phyloP scores from a whole-genome alignment of 2,329 filamentous ascomycete species.

The Fusarium sublunatum region DNA sequence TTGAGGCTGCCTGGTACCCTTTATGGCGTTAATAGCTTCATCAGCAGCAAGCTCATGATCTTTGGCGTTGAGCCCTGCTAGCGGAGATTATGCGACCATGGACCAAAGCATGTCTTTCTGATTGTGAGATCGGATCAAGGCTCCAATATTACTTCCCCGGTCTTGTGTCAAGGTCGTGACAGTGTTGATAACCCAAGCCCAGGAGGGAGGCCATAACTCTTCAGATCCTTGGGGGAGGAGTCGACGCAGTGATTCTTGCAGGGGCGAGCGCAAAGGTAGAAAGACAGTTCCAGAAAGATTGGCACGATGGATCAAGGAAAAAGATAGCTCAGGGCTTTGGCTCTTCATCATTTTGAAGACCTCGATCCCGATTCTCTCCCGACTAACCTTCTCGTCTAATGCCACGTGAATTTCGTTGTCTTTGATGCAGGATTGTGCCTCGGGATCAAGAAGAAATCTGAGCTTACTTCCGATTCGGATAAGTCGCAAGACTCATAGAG shows the following conservation, averaged over 20 bases:
- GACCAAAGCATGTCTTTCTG: constrained; percentile 1
- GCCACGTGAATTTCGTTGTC: background rate
- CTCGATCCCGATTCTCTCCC: background rate
- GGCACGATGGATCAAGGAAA: background rate
- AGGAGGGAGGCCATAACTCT: background rate
- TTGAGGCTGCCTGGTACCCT: background rate
- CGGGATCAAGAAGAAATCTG: background rate
- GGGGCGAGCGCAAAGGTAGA: background rate
- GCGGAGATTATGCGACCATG: background rate
- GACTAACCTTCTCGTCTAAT: background rate
- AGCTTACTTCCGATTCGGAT: background rate
- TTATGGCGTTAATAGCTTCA: background rate
- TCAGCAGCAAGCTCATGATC: background rate
- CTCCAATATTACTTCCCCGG: background rate
- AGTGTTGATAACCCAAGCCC: background rate
- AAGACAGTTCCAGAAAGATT: background rate
- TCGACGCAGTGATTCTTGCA: background rate
- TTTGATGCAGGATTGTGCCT: background rate
- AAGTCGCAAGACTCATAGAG: constrained; percentile 1
- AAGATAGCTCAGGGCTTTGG: background rate
- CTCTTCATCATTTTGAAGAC: constrained; percentile 1
- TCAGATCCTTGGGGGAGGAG: background rate
- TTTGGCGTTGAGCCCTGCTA: background rate
- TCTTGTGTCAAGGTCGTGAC: background rate
- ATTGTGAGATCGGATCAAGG: background rate